Conservation (phyloP, 306 rosid species). For the Quillaja saponaria region DNA sequence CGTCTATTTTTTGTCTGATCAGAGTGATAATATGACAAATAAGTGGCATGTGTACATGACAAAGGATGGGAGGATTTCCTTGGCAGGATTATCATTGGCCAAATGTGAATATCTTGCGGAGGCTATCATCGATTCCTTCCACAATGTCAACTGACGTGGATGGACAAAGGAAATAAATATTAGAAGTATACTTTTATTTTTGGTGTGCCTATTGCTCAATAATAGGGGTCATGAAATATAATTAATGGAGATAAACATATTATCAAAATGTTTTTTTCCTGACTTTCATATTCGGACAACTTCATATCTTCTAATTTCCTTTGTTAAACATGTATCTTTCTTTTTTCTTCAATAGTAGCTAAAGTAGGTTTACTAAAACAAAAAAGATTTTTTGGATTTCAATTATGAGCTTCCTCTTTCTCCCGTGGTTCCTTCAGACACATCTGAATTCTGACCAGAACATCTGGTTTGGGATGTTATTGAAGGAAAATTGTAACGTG, state of each 20-base stretch:
- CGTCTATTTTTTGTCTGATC: slow-evolving; percentile 26
- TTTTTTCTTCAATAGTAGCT: too few species aligned
- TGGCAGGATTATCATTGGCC: slow-evolving; percentile 90
- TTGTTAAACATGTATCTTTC: too few species aligned
- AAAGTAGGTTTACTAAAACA: too few species aligned
- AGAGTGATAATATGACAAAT: slow-evolving; percentile 90
- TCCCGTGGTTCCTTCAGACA: too few species aligned
- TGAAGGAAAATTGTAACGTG: too few species aligned
- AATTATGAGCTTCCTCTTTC: too few species aligned
- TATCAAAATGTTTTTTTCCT: too few species aligned
- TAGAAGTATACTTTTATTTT: slow-evolving; percentile 34
- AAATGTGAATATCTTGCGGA: slow-evolving; percentile 93
- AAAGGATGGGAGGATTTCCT: slow-evolving; percentile 94
- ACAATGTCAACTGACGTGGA: slow-evolving; percentile 71
- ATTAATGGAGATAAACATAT: neutral
- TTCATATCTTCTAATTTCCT: too few species aligned
- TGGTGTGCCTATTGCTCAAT: slow-evolving; percentile 36
- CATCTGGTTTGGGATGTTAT: too few species aligned
- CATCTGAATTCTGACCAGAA: too few species aligned
- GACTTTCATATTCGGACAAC: neutral
- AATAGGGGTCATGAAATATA: neutral
- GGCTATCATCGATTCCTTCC: slow-evolving; percentile 85
- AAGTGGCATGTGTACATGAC: slow-evolving; percentile 99
- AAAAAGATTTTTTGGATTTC: too few species aligned
- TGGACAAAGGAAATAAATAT: slow-evolving; percentile 9